Conservation (phyloP, 306 rosid genomes). For the Cajanus cajan region DNA sequence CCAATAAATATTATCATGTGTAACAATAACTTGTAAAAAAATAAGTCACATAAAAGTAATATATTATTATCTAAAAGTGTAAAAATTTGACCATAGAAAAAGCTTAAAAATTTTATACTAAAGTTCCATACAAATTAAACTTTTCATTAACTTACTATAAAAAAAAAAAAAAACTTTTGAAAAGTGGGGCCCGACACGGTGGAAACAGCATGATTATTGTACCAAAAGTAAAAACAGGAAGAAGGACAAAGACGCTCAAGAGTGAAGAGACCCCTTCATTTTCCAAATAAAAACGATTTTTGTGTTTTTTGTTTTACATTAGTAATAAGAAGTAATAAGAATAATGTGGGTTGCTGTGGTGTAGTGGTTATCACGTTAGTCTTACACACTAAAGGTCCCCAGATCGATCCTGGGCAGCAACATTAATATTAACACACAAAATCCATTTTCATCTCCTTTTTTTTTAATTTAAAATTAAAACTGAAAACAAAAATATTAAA, state of each 20-base stretch:
- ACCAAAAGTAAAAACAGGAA: not conserved
- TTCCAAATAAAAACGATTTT: not conserved
- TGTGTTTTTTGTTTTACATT: not conserved
- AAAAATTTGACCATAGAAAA: too few relatives aligned
- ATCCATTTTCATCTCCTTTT: too few relatives aligned
- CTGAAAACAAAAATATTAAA: too few relatives aligned
- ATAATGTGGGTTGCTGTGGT: not conserved
- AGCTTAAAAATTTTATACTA: too few relatives aligned
- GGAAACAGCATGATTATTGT: conserved; percentile 4
- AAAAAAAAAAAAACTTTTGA: not conserved
- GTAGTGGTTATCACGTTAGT: conserved; percentile 38
- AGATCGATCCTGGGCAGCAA: conserved; percentile 83
- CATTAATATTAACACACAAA: not conserved
- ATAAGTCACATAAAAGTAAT: too few relatives aligned
- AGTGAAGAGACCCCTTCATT: not conserved
- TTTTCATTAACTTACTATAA: not conserved
- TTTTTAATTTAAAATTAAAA: too few relatives aligned
- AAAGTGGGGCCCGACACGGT: not conserved
- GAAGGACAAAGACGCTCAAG: not conserved
- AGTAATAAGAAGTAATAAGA: too few relatives aligned
- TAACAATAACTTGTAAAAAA: too few relatives aligned
- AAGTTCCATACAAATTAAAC: not conserved
- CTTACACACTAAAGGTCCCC: conserved; percentile 84
- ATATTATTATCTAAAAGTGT: too few relatives aligned
- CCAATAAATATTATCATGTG: too few relatives aligned